These are phyloP conservation scores for Tolypocladium cylindrosporum DNA, from an alignment of 2,329 filamentous ascomycete species.

Conservation along the genomic window DNA sequence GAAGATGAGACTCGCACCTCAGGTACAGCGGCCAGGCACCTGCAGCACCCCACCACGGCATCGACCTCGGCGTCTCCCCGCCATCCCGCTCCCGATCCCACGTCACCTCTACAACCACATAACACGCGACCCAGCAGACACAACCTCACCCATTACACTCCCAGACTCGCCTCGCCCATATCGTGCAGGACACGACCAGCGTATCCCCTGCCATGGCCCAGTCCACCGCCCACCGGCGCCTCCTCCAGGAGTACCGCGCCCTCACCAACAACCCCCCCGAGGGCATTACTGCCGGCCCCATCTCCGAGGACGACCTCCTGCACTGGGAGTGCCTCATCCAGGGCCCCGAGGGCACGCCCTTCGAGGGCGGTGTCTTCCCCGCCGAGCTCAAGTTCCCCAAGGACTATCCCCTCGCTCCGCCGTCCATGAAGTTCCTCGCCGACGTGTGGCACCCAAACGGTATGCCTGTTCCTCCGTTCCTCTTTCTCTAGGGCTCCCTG, in stretches of 20 bases:
- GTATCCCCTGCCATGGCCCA: conserved; percentile 35
- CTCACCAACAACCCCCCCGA: conserved; percentile 94
- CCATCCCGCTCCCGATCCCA: background rate
- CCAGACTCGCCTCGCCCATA: background rate
- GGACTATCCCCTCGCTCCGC: conserved; percentile 93
- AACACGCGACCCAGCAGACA: background rate
- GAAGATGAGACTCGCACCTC: background rate
- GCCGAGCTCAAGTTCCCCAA: conserved; percentile 91
- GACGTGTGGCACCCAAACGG: conserved; percentile 97
- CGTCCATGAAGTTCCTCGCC: conserved; percentile 89
- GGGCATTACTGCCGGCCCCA: conserved; percentile 88
- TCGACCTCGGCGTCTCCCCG: background rate
- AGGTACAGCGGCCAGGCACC: background rate
- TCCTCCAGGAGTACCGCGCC: conserved; percentile 92
- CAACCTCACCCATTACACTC: background rate
- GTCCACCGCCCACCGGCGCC: conserved; percentile 61
- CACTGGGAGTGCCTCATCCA: conserved; percentile 95
- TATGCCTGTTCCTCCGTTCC: conserved; percentile 25
- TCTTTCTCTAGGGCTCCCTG: background rate
- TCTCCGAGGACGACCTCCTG: conserved; percentile 90
- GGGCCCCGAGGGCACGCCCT: conserved; percentile 90
- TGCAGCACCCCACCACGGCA: background rate
- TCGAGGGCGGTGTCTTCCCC: conserved; percentile 90
- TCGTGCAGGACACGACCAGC: background rate
- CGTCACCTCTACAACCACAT: background rate